phyloP scores from a whole-genome alignment of 768 basidiomycete genomes.

The Lentinula aciculospora region DNA sequence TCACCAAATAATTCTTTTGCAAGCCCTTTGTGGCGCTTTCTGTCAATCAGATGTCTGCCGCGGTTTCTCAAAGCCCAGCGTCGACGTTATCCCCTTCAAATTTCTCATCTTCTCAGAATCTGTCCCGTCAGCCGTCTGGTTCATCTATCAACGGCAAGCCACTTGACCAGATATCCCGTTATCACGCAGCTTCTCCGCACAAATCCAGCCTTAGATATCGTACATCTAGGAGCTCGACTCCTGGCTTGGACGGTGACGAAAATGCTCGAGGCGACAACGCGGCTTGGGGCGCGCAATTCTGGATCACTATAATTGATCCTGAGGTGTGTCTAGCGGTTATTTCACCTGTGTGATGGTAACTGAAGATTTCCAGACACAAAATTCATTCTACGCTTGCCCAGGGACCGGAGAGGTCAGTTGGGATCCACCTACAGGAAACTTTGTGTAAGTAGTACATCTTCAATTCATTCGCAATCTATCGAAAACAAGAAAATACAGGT shows the following conservation, averaged over 20 bases:
- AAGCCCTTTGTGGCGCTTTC: not conserved
- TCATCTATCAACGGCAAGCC: conserved; percentile 4
- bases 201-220: conserved; percentile 14
- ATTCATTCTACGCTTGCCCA: conserved; percentile 89
- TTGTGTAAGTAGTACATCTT: conserved; percentile 56
- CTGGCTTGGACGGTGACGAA: conserved; percentile 33
- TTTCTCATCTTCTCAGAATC: not conserved
- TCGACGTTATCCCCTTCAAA: not conserved
- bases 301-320: conserved; percentile 92
- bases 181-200: conserved; percentile 11
- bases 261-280: conserved; percentile 77
- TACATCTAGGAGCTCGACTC: conserved; percentile 5
- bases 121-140: not conserved
- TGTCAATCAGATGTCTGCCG: conserved; percentile 1
- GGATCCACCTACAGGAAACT: conserved; percentile 87
- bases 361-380: conserved; percentile 35
- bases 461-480: conserved; percentile 14
- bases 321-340: conserved; percentile 47
- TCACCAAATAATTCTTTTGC: not conserved
- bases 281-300: conserved; percentile 90
- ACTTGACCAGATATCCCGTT: not conserved
- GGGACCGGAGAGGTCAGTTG: conserved; percentile 89
- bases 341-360: conserved; percentile 7
- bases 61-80: not conserved
- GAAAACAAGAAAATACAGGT: conserved; percentile 31